These are phyloP conservation scores for Nothophytophthora sp. DNA, from an alignment of 352 stramenopile species.

Conservation along the genomic window DNA sequence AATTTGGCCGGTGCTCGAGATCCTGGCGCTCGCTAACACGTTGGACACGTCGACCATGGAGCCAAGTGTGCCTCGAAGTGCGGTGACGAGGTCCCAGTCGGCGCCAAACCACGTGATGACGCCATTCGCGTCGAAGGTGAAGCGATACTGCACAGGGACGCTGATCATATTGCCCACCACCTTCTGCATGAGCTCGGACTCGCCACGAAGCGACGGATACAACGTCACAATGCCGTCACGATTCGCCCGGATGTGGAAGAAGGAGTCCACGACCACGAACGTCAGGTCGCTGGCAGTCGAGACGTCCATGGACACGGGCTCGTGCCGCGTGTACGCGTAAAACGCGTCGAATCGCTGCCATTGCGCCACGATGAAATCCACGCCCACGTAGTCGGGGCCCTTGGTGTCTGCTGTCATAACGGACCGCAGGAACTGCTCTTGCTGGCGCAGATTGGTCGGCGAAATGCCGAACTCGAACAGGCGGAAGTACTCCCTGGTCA, in stretches of 20 bases:
- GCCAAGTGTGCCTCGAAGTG: conserved; percentile 39
- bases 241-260: conserved; percentile 37
- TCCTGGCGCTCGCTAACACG: conserved; percentile 46
- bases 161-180: conserved; percentile 40
- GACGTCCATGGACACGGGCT: conserved; percentile 32
- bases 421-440: conserved; percentile 57
- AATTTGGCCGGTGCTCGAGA: conserved; percentile 66
- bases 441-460: conserved; percentile 9
- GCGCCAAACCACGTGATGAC: conserved; percentile 55
- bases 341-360: conserved; percentile 54
- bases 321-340: conserved; percentile 40
- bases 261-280: conserved; percentile 43
- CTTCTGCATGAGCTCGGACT: conserved; percentile 53
- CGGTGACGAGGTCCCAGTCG: conserved; percentile 60
- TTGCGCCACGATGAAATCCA: conserved; percentile 47
- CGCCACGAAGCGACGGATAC: conserved; percentile 37
- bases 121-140: conserved; percentile 49
- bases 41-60: conserved; percentile 40
- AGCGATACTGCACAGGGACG: conserved; percentile 47
- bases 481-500: conserved; percentile 55
- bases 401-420: conserved; percentile 44
- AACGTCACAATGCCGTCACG: conserved; percentile 44
- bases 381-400: conserved; percentile 51
- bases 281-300: conserved; percentile 36
- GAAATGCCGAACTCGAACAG: conserved; percentile 54